Percentiles rank a stretch among this genome's conserved stretches.
Conservation (phyloP, 257 asterid species). For the Gynochthodes officinalis region DNA sequence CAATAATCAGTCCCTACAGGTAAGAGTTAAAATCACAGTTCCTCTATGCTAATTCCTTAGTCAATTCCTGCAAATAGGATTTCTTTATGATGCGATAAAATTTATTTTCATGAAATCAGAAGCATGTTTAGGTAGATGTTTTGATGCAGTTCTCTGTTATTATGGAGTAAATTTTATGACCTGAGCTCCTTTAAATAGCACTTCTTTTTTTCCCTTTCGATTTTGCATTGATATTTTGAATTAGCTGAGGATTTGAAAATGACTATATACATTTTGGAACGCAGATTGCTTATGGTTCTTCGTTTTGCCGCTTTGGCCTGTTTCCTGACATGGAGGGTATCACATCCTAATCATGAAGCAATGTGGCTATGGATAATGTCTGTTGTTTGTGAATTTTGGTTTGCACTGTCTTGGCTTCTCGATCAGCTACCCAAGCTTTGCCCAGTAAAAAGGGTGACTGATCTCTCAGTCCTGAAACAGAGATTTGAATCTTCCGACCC, state of each 20-base stretch:
- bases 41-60: neutral
- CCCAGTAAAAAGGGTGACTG: constrained; percentile 76
- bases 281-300: constrained; percentile 70
- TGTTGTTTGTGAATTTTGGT: constrained; percentile 86
- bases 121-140: neutral
- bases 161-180: neutral
- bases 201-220: neutral
- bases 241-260: neutral
- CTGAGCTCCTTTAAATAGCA: neutral
- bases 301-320: constrained; percentile 74
- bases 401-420: constrained; percentile 87
- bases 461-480: constrained; percentile 65
- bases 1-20: constrained; percentile 90
- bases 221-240: neutral
- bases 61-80: neutral
- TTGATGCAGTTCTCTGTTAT: neutral
- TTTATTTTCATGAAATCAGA: neutral
- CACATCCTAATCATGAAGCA: constrained; percentile 84
- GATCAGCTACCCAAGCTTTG: constrained; percentile 91
- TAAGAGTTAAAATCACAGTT: constrained; percentile 12
- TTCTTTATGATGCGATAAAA: neutral
- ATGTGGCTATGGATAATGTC: constrained; percentile 94
- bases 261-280: neutral
- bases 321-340: constrained; percentile 77
- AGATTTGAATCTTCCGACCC: constrained; percentile 73